Evolutionary conservation across 768 basidiomycete species (phyloP).

Genomic region (Scleroderma citrinum): DNA sequence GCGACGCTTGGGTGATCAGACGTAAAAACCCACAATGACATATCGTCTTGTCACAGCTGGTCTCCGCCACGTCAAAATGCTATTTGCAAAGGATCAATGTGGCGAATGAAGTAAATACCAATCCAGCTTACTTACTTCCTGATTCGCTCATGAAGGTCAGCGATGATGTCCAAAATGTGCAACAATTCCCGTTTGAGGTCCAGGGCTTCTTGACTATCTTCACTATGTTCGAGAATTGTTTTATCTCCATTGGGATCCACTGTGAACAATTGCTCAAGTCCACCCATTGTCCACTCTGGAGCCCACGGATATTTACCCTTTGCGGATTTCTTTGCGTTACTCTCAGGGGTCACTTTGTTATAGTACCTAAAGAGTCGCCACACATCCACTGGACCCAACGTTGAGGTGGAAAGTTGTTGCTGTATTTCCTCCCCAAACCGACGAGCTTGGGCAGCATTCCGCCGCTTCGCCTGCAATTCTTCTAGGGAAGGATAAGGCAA

Average conservation of each 20-base stretch:
- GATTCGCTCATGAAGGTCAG: conserved; percentile 58
- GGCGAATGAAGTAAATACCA: background rate
- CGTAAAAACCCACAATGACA: conserved; percentile 35
- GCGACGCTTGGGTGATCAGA: background rate
- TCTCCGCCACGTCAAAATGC: conserved; percentile 64
- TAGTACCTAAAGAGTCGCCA: conserved; percentile 47
- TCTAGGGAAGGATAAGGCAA: conserved; percentile 49
- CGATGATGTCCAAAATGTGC: conserved; percentile 39
- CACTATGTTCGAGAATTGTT: conserved; percentile 27
- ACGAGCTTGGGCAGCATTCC: conserved; percentile 43
- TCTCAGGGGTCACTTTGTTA: conserved; percentile 29
- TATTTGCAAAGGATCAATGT: conserved; percentile 18
- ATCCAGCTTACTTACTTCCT: conserved; percentile 51
- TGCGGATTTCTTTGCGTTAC: conserved; percentile 23
- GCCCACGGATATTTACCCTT: conserved; percentile 6
- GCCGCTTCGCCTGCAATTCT: conserved; percentile 49
- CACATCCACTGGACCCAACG: conserved; percentile 46
- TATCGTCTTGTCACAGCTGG: conserved; percentile 47
- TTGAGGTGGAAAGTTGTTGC: conserved; percentile 39
- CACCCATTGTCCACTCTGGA: background rate
- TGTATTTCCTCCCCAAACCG: conserved; percentile 47
- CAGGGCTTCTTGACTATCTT: conserved; percentile 32
- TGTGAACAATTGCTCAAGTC: background rate
- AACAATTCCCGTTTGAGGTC: conserved; percentile 41
- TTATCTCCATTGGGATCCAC: conserved; percentile 12